A percentile compares a stretch with the other conserved stretches of the same genome.
phyloP scores from a whole-genome alignment of 148 eudicot genomes.

The Talinum fruticosum region DNA sequence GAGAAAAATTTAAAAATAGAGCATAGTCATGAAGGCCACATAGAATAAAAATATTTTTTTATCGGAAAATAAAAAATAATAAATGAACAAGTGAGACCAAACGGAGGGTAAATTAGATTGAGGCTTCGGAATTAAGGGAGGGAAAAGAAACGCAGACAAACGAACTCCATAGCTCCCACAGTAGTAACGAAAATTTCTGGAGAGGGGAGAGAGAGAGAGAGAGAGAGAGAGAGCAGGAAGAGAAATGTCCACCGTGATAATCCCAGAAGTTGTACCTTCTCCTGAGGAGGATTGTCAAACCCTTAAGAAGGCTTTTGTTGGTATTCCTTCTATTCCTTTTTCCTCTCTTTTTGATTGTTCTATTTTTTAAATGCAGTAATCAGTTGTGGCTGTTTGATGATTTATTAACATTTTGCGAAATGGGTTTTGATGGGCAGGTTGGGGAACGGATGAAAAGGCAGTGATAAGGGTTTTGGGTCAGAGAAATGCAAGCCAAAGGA shows the following conservation, averaged over 20 bases:
- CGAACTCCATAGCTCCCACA: background rate
- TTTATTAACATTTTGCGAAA: background rate
- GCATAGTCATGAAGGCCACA: no score
- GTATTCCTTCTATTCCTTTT: slow-evolving; percentile 20
- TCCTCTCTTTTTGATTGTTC: background rate
- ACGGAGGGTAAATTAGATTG: background rate
- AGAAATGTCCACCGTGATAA: slow-evolving; percentile 30
- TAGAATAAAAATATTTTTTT: no score
- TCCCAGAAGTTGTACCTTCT: slow-evolving; percentile 60
- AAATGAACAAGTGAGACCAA: background rate
- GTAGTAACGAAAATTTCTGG: background rate
- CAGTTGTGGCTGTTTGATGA: background rate
- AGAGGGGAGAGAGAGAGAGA: background rate
- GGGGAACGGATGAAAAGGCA: slow-evolving; percentile 63
- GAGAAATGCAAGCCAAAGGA: slow-evolving; percentile 70
- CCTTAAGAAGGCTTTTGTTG: slow-evolving; percentile 55
- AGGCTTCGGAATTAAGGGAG: background rate
- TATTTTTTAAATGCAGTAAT: slow-evolving; percentile 1
- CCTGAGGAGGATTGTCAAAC: slow-evolving; percentile 49
- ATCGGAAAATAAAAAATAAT: no score
- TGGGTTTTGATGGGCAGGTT: slow-evolving; percentile 38
- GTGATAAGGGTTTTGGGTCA: slow-evolving; percentile 55
- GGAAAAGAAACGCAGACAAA: background rate
- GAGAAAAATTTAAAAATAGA: no score
- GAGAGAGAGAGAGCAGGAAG: background rate